These are phyloP conservation scores for Cryptococcus sp. DNA, from an alignment of 1,284 basidiomycete species.

Conservation along the genomic window DNA sequence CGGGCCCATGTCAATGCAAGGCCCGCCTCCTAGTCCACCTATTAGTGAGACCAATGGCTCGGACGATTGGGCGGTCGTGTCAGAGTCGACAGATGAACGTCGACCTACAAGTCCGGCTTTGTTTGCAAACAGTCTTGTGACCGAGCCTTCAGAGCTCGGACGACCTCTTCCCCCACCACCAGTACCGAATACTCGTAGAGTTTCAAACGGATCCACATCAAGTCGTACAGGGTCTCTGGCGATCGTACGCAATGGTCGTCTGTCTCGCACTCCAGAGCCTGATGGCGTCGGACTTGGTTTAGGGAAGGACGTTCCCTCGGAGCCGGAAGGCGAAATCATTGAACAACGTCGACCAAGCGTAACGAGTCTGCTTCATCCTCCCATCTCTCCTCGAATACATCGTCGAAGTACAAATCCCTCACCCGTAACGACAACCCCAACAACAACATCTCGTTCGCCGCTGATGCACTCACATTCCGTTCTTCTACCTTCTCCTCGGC, in stretches of 20 bases:
- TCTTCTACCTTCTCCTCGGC: constrained; percentile 16
- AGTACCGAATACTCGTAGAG: constrained; percentile 14
- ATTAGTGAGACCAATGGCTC: constrained; percentile 32
- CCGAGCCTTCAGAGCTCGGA: constrained; percentile 21
- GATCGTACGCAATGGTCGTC: constrained; percentile 38
- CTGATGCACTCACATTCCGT: constrained; percentile 37
- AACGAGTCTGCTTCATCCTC: background rate
- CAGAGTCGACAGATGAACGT: constrained; percentile 13
- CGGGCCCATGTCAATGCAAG: constrained; percentile 31
- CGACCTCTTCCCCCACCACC: constrained; percentile 13
- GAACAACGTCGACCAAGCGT: constrained; percentile 5
- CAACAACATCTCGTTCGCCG: constrained; percentile 29
- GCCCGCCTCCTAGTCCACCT: constrained; percentile 50
- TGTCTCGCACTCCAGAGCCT: constrained; percentile 22
- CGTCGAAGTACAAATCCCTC: constrained; percentile 42
- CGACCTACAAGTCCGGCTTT: constrained; percentile 10
- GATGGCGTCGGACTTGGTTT: constrained; percentile 5
- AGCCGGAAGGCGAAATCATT: constrained; percentile 11
- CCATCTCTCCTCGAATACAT: constrained; percentile 20
- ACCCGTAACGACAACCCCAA: constrained; percentile 9
- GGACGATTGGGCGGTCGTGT: constrained; percentile 6
- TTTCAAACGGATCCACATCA: constrained; percentile 32
- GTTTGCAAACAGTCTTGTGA: constrained; percentile 26
- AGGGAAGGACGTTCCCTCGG: constrained; percentile 21
- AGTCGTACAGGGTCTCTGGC: constrained; percentile 44